phyloP scores from a whole-genome alignment of 169 alveolate genomes.

The Perkinsus olseni region DNA sequence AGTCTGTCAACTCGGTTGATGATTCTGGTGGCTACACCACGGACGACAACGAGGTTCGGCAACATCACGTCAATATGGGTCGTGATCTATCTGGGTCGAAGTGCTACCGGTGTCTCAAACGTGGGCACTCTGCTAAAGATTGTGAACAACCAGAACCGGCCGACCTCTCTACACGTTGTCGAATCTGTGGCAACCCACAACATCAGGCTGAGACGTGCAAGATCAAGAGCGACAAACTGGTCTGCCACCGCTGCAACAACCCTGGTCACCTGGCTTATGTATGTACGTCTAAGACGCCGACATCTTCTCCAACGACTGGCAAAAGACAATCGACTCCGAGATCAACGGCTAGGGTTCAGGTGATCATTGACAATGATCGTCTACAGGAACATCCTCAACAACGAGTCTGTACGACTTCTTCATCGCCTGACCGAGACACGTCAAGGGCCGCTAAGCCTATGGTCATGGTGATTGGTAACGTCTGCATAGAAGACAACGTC shows the following conservation, averaged over 20 bases:
- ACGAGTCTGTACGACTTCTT: not conserved
- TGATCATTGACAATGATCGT: not conserved
- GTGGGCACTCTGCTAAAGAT: not conserved
- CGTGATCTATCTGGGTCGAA: not conserved
- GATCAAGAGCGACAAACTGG: not conserved
- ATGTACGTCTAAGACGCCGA: not conserved
- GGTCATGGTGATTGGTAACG: not conserved
- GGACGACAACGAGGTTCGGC: not conserved
- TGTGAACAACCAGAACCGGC: not conserved
- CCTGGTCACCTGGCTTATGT: not conserved
- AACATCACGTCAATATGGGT: not conserved
- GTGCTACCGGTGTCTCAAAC: not conserved
- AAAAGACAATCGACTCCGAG: not conserved
- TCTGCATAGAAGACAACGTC: not conserved
- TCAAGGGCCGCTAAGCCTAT: not conserved
- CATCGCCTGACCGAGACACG: not conserved
- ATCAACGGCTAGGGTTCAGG: not conserved
- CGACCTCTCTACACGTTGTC: not conserved
- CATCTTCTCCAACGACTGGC: not conserved
- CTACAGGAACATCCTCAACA: not conserved
- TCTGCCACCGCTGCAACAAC: not conserved
- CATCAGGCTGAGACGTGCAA: not conserved
- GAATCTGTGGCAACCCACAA: not conserved
- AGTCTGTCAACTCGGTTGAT: not conserved
- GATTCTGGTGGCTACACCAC: not conserved